Base-by-base conservation (phyloP, 1,139 yeast species). In the Suhomyces coccinellae region DNA sequence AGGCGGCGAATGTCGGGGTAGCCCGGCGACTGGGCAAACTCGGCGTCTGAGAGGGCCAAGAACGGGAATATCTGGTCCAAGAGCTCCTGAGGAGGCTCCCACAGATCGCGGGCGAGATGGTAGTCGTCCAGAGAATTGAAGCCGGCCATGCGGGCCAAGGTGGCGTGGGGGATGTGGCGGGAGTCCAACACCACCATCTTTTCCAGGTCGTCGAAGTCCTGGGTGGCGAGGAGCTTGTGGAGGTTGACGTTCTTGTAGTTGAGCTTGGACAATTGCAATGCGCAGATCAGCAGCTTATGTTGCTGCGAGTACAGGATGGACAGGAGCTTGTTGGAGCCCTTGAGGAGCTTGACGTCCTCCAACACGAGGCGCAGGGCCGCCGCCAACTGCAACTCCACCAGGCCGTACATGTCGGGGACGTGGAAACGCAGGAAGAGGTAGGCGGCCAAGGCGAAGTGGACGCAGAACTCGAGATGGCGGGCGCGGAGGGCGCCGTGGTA, bases 371-470 rank as follows among this genome's bases (percentile, higher is more conserved):
- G 49, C 16, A 45, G 42, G 16, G 43, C 44, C 10, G 52, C 53
- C 6, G 48, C 44, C 46, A 51, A 40, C 13, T 52, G 43, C 32
- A 62, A 53, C 41, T 63, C 67, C 17, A 57, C 45, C 4, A 62
- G 54, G 11, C 66, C 69, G 44, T 61, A 59, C 28, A 58, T 61
- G 47, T 66, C 69, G 2, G 66, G 61, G 10, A 66, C 53, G 44
- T 69, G 73, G 40, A 66, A 62, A 31, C 71, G 40, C 33, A 58
- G 51, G 40, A 67, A 69, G 22, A 68, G 54, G 44, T 67, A 69
- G 12, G 62, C 55, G 2, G 69, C 58, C 5, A 68, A 46, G 1
- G 68, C 61, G 11, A 64, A 53, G 43, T 62, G 68, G 10, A 68
- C 66, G 50, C 74, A 69, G 37, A 57, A 53, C 50, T 66, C 68